These are phyloP conservation scores for Globisporangium nunn DNA, from an alignment of 352 stramenopile genomes.

Conservation along the genomic window DNA sequence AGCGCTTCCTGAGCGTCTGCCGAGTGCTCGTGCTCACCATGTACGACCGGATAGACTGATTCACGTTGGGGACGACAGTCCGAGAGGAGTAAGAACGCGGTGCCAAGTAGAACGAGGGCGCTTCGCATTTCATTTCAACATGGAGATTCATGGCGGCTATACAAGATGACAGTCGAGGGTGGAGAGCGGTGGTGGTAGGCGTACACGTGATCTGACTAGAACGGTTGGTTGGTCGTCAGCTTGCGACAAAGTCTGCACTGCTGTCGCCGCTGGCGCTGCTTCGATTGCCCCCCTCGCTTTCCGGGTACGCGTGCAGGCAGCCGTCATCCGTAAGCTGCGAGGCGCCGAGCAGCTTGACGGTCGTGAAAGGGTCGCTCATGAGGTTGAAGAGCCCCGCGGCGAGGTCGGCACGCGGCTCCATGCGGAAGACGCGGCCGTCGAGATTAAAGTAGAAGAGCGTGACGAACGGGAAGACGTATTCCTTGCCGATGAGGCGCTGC, in stretches of 20 bases:
- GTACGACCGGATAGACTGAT: constrained; percentile 33
- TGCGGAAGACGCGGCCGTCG: constrained; percentile 35
- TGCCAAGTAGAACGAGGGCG: not conserved
- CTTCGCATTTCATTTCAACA: not conserved
- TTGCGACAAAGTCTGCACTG: not conserved
- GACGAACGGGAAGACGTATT: constrained; percentile 48
- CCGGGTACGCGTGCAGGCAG: constrained; percentile 42
- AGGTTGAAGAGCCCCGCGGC: constrained; percentile 43
- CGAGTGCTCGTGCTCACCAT: constrained; percentile 39
- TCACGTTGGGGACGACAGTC: not conserved
- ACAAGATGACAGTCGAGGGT: not conserved
- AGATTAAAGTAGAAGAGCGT: constrained; percentile 51
- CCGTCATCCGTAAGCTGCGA: constrained; percentile 46
- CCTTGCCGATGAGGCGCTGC: constrained; percentile 50
- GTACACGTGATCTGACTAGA: not conserved
- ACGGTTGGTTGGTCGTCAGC: not conserved
- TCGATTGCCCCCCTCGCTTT: constrained; percentile 3
- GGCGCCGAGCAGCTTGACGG: constrained; percentile 41
- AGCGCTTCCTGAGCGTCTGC: constrained; percentile 63
- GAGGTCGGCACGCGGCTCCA: constrained; percentile 47
- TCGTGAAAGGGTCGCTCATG: constrained; percentile 44
- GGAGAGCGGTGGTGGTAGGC: not conserved
- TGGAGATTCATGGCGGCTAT: not conserved
- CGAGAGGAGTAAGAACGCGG: not conserved
- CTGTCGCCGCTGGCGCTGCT: not conserved